These are phyloP conservation scores for Spathaspora jeffriesii DNA, from an alignment of 1,139 yeast genomes.

Conservation along the genomic window DNA sequence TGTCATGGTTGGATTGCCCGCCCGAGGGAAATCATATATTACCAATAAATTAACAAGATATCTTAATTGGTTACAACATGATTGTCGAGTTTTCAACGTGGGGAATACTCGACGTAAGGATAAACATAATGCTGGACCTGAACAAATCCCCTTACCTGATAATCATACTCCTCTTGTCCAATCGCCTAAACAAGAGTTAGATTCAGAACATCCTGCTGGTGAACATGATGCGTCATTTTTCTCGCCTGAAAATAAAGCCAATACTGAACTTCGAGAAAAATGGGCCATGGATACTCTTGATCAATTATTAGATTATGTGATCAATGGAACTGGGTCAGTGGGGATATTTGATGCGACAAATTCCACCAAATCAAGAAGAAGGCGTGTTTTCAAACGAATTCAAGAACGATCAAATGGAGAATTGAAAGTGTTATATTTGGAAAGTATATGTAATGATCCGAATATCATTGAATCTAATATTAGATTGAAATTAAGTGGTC, in stretches of 20 bases:
- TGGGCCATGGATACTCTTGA: constrained; percentile 98
- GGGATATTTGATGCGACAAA: constrained; percentile 97
- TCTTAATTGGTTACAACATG: constrained; percentile 91
- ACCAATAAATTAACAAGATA: constrained; percentile 88
- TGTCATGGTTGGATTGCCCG: constrained; percentile 94
- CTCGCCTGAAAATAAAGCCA: constrained; percentile 72
- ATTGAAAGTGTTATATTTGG: constrained; percentile 80
- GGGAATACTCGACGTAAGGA: constrained; percentile 88
- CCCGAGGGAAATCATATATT: constrained; percentile 90
- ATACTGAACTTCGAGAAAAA: constrained; percentile 73
- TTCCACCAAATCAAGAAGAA: constrained; percentile 75
- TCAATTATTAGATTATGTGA: constrained; percentile 75
- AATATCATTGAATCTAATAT: constrained; percentile 80
- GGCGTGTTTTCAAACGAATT: constrained; percentile 67
- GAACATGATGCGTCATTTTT: constrained; percentile 82
- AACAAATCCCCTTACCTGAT: constrained; percentile 71
- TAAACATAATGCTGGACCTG: constrained; percentile 71
- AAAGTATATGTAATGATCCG: constrained; percentile 83
- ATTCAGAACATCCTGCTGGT: constrained; percentile 16
- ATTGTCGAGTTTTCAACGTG: constrained; percentile 87
- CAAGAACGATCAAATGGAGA: constrained; percentile 71
- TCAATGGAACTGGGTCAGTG: constrained; percentile 83
- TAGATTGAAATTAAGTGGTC: constrained; percentile 84
- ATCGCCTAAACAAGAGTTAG: constrained; percentile 7
- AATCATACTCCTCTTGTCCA: constrained; percentile 33